phyloP scores from a whole-genome alignment of 768 basidiomycete genomes.

The Rhizopogon salebrosus region DNA sequence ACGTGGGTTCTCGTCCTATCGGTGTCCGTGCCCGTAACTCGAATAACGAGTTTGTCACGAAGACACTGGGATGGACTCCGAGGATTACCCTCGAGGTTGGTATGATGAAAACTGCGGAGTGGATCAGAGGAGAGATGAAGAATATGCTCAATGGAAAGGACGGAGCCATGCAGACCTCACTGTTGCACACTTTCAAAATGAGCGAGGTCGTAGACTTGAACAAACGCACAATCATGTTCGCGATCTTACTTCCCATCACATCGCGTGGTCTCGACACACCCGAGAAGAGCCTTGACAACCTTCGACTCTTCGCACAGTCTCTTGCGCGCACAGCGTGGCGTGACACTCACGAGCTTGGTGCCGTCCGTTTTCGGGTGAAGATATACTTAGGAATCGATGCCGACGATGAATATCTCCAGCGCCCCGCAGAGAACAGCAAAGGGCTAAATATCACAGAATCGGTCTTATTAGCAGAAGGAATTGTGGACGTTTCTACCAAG shows the following conservation, averaged over 20 bases:
- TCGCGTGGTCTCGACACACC: slow-evolving; percentile 37
- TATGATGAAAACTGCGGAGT: slow-evolving; percentile 39
- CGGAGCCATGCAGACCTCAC: slow-evolving; percentile 5
- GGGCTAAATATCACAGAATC: slow-evolving; percentile 28
- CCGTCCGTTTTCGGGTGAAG: slow-evolving; percentile 28
- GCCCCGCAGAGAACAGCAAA: slow-evolving; percentile 4
- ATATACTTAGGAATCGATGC: slow-evolving; percentile 52
- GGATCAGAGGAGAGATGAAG: slow-evolving; percentile 41
- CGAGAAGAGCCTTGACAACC: slow-evolving; percentile 35
- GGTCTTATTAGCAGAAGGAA: slow-evolving; percentile 31
- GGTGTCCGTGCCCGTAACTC: slow-evolving; percentile 51
- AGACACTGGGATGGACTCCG: slow-evolving; percentile 39
- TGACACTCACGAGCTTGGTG: slow-evolving; percentile 31
- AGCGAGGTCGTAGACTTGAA: slow-evolving; percentile 38
- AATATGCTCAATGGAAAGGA: slow-evolving; percentile 7
- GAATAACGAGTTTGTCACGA: slow-evolving; percentile 35
- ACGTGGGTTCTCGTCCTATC: slow-evolving; percentile 27
- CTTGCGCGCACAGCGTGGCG: slow-evolving; percentile 41
- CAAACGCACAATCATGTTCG: slow-evolving; percentile 35
- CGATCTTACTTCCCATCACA: slow-evolving; percentile 54
- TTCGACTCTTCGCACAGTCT: slow-evolving; percentile 38
- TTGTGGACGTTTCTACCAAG: slow-evolving; percentile 32
- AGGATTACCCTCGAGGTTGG: slow-evolving; percentile 37
- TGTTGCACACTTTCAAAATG: slow-evolving; percentile 19
- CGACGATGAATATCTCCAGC: slow-evolving; percentile 39